Evolutionary conservation across 306 rosid genomes (phyloP), one percentile per base, ranked within the genome.

Genomic region (Cicer bijugum): DNA sequence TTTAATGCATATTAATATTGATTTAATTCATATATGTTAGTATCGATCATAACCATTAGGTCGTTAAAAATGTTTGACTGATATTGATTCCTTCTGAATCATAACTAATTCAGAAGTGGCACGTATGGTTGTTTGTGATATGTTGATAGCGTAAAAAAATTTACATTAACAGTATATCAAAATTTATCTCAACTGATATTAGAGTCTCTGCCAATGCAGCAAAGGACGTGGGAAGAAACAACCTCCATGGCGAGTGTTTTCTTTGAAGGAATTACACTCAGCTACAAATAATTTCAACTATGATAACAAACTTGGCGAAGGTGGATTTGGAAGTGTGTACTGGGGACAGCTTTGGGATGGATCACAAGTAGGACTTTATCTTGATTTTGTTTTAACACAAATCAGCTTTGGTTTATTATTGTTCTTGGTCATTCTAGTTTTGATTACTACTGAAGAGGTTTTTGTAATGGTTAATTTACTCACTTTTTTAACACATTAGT

Each of bases 331-430:
- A 60, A 94, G 99, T 72, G 97, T 94, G 16, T 94, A 94, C 79
- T 91, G 99, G 99, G 99, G 99, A 64, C 99, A 94, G 89, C 99
- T 94, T 23, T 91, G 97, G 97, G 99, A 94, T 84, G 99, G 99
- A 85, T 89, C 99, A 1, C 99, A 94, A 80, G 99, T 94, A 84
- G 61, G 73, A 57, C 46, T 17, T 10, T 69, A 12, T 63, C 58
- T 40, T 43, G 37, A 67, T 14, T 62, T 8, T 6, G 12, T 43
- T 15, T 51, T 68, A 38, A 64, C 59, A 28, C 40, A 28, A 72
- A 55, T 55, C 50, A 46, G 50, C 63, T 68, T 23, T 12, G 2
- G 64, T 47, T 82, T 72, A 12, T 35, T 64, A 46, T 44, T 67
- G 2, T 11, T 64, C 72, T 64, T 48, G 40, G 55, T 17, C 43